A percentile compares a stretch with the other conserved stretches of the same genome.
Evolutionary conservation across 148 eudicot species (phyloP).

Genomic region (Rhododendron vialii): DNA sequence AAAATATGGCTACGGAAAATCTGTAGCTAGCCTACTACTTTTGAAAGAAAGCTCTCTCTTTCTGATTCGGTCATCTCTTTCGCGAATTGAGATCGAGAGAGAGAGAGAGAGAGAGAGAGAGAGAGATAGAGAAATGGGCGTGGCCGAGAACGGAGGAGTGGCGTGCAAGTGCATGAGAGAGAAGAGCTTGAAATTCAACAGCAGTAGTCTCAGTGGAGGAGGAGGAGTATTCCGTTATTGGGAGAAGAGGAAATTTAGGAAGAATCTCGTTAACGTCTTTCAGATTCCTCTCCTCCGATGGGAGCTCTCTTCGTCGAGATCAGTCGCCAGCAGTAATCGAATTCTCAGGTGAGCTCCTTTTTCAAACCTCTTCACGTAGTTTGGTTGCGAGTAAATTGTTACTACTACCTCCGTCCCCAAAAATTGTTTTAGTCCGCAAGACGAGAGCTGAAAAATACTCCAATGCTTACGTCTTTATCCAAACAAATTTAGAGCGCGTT

Average conservation of each 20-base stretch:
- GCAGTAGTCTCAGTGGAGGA: neutral
- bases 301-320: neutral
- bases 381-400: neutral
- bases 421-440: no score
- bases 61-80: neutral
- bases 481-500: no score
- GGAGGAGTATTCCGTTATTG: neutral
- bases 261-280: neutral
- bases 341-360: neutral
- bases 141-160: neutral
- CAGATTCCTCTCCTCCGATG: neutral
- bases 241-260: neutral
- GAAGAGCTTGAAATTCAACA: neutral
- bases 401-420: no score
- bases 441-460: no score
- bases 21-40: neutral
- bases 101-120: no score
- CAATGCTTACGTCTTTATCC: no score
- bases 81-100: neutral
- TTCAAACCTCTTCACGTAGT: neutral
- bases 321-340: neutral
- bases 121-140: neutral
- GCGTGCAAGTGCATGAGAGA: neutral
- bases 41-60: neutral
- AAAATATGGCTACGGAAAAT: neutral